Conservation (phyloP, 1,284 basidiomycete genomes). For the Phenoliferia sp. region DNA sequence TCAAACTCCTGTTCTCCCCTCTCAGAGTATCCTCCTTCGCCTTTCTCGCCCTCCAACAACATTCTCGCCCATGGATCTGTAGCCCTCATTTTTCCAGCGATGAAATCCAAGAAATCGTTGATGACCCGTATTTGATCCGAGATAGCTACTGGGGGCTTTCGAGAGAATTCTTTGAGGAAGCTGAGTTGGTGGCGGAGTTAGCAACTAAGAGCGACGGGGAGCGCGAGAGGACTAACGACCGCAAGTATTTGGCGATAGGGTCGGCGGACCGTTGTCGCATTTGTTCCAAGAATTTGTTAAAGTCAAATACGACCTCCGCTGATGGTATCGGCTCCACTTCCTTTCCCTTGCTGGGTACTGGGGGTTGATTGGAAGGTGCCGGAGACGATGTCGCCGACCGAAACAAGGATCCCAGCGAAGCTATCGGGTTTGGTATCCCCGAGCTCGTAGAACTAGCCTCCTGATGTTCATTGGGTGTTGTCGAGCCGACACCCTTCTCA, state of each 20-base stretch:
- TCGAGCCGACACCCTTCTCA: not conserved
- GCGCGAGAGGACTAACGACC: conserved; percentile 59
- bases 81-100: conserved; percentile 76
- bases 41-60: conserved; percentile 6
- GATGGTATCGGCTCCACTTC: not conserved
- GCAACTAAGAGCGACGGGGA: not conserved
- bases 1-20: conserved; percentile 77
- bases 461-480: not conserved
- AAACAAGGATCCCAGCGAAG: not conserved
- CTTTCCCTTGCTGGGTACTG: conserved; percentile 5
- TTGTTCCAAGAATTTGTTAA: conserved; percentile 83
- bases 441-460: not conserved
- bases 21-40: conserved; percentile 20
- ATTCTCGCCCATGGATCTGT: conserved; percentile 50
- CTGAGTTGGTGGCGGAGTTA: conserved; percentile 50
- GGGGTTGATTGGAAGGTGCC: not conserved
- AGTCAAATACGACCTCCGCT: conserved; percentile 56
- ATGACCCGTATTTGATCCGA: conserved; percentile 89
- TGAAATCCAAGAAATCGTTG: conserved; percentile 88
- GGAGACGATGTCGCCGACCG: not conserved
- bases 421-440: not conserved
- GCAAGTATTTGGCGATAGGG: conserved; percentile 81
- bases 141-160: conserved; percentile 72
- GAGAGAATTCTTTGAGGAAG: conserved; percentile 84
- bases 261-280: conserved; percentile 79